Base-by-base conservation (phyloP, 2,329 filamentous ascomycete species). In the Uncinocarpus reesii region DNA sequence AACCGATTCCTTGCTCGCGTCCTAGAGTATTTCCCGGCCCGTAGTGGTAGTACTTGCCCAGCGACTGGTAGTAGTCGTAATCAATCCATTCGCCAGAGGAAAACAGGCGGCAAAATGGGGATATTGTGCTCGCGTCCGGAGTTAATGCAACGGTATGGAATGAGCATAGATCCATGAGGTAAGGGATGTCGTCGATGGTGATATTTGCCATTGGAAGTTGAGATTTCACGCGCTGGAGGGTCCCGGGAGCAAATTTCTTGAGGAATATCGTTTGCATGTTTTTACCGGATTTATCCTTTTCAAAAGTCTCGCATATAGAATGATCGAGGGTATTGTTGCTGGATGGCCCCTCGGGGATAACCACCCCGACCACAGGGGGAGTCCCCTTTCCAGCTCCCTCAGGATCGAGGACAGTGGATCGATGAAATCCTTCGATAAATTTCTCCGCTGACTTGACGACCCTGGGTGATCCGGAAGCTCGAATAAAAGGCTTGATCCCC, bases 131-230 rank as follows among this genome's bases (percentile, higher is more conserved):
- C 3, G 70, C 75, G 2, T 74, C 66, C 0, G 66, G 60, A 4
- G 77, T 71, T 4, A 48, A 36, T 7, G 82, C 79, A n/a, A 94
- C 79, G 0, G 86, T 90, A 56, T 83, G 76, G 67, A 87, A 95
- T 0, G 89, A 82, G 59, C 89, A 95, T 52, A 95, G 72, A 58
- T 95, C 87, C 87, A 95, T 95, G 28, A 95, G 62, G 49, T 75
- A 77, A 49, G 88, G 70, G 0, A 80, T 78, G 28, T 90, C 80
- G 1, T 69, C 59, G 10, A 72, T 60, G 2, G 75, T 77, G 35
- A 95, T 63, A 52, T 83, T 79, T 4, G 77, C 80, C 2, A 84
- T 83, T 0, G 74, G 75, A 0, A 95, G 71, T 52, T 82, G 77
- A 11, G 67, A 58, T 60, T 89, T 87, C 34, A 95, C 66, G 6